Conservation (phyloP, 2,329 filamentous ascomycete genomes). For the Monilinia polystroma region DNA sequence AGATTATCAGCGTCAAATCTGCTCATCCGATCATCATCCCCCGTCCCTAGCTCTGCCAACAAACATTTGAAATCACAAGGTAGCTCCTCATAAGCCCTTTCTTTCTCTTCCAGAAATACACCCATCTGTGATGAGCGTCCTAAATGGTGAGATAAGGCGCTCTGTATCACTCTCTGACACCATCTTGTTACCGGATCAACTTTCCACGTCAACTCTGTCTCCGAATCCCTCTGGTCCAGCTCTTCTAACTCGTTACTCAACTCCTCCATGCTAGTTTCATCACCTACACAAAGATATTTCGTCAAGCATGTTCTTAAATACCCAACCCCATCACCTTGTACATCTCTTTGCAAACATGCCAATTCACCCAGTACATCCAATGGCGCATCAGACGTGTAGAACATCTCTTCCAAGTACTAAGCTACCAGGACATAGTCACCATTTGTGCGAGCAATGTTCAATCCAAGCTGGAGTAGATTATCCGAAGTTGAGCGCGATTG, state of each 20-base stretch:
- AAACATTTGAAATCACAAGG: background rate
- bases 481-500: background rate
- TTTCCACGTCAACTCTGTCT: no score
- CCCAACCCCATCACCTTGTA: background rate
- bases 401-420: background rate
- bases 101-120: background rate
- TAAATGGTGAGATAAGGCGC: background rate
- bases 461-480: background rate
- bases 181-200: background rate
- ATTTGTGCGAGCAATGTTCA: background rate
- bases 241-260: background rate
- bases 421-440: background rate
- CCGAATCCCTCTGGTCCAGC: background rate
- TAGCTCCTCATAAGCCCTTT: background rate
- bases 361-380: background rate
- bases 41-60: background rate
- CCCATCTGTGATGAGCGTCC: accelerated
- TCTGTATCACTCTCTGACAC: background rate
- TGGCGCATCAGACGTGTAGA: background rate
- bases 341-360: background rate
- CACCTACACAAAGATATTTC: background rate
- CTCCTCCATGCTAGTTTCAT: background rate
- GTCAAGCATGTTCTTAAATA: background rate
- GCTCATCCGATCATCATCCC: no score
- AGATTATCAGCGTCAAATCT: background rate